A percentile compares a stretch with the other conserved stretches of the same genome.
Conservation (phyloP, 306 rosid genomes). For the Vigna trinervia region DNA sequence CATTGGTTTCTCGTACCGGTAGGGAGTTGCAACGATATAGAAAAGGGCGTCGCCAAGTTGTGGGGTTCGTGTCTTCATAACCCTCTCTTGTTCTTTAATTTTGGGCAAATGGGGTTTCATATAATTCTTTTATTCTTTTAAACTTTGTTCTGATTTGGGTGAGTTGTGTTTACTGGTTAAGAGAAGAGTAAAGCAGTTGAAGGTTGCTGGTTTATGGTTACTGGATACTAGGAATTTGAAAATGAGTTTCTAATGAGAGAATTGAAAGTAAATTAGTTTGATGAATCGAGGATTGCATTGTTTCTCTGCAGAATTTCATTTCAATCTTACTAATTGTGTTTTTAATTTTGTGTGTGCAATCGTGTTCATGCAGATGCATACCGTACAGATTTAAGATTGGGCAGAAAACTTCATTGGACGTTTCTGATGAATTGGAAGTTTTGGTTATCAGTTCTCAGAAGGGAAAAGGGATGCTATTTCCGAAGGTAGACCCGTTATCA, state of each 20-base stretch:
- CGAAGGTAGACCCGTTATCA: conserved; percentile 62
- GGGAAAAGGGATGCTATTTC: conserved; percentile 86
- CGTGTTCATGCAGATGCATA: conserved; percentile 77
- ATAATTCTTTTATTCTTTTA: background rate
- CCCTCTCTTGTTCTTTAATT: conserved; percentile 7
- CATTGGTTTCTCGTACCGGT: conserved; percentile 93
- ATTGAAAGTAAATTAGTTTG: conserved; percentile 9
- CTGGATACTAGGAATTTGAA: background rate
- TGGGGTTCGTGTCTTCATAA: conserved; percentile 69
- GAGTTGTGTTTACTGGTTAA: background rate
- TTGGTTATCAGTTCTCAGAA: conserved; percentile 88
- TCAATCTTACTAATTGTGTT: background rate
- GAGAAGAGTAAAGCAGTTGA: background rate
- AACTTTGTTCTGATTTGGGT: conserved; percentile 10
- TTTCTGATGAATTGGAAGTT: conserved; percentile 69
- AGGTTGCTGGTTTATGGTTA: background rate
- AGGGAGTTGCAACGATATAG: conserved; percentile 86
- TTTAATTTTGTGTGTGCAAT: conserved; percentile 12
- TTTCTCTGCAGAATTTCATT: conserved; percentile 15
- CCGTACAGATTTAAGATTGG: conserved; percentile 74
- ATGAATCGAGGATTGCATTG: conserved; percentile 19
- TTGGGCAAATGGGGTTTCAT: background rate
- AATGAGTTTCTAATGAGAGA: conserved; percentile 18
- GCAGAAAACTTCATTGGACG: conserved; percentile 46
- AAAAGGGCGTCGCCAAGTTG: conserved; percentile 94